phyloP scores from a whole-genome alignment of 768 basidiomycete genomes.

The Leucosporidium yakuticum region DNA sequence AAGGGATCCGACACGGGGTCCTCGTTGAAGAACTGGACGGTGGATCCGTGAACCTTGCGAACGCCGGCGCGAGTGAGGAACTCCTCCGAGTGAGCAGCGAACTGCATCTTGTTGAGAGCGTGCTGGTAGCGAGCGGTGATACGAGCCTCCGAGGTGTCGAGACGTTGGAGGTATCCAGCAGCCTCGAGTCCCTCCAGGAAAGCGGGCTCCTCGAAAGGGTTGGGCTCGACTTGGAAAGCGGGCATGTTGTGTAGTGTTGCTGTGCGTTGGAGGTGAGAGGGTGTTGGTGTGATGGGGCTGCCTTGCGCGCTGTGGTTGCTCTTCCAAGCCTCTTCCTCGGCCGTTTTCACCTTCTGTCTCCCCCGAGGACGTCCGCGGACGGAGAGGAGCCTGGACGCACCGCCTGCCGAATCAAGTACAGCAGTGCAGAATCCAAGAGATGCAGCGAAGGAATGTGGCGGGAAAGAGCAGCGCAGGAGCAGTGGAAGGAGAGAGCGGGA shows the following conservation, averaged over 20 bases:
- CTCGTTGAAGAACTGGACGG: slow-evolving; percentile 35
- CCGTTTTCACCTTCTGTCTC: too few relatives aligned
- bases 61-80: slow-evolving; percentile 28
- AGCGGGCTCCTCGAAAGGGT: slow-evolving; percentile 5
- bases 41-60: slow-evolving; percentile 28
- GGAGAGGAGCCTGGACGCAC: too few relatives aligned
- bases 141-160: slow-evolving; percentile 26
- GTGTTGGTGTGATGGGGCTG: background rate
- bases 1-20: slow-evolving; percentile 27
- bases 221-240: background rate
- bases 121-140: slow-evolving; percentile 35
- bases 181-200: slow-evolving; percentile 32
- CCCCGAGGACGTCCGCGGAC: too few relatives aligned
- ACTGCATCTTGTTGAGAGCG: slow-evolving; percentile 26
- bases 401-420: too few relatives aligned
- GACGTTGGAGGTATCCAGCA: slow-evolving; percentile 31
- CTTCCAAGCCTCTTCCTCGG: too few relatives aligned
- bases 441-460: too few relatives aligned
- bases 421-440: too few relatives aligned
- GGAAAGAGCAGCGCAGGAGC: too few relatives aligned
- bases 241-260: background rate
- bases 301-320: too few relatives aligned
- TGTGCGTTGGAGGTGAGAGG: background rate
- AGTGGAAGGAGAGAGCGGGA: too few relatives aligned
- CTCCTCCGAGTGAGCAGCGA: slow-evolving; percentile 29